Percentiles rank a stretch among this genome's conserved stretches.
Conservation (phyloP, 78 protist genomes). For the Chrysochromulina tobinii region DNA sequence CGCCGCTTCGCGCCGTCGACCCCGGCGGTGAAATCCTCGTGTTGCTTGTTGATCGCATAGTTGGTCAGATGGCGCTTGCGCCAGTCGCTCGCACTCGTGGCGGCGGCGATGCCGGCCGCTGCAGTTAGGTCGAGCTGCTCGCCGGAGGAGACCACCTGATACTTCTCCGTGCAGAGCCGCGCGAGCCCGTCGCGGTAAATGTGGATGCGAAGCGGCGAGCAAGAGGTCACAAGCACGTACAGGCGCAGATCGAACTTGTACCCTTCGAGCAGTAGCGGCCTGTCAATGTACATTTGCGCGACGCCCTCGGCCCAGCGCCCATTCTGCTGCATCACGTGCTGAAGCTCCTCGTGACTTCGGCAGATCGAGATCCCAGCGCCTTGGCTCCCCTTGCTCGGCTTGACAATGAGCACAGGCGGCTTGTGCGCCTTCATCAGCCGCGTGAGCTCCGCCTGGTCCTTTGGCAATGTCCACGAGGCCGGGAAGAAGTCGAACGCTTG, state of each 20-base stretch:
- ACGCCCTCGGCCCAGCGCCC: background rate
- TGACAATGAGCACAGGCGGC: conserved; percentile 48
- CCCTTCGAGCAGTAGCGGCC: background rate
- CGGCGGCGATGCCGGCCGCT: too few species aligned
- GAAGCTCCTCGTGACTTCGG: background rate
- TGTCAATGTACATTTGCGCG: background rate
- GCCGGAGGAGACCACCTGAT: background rate
- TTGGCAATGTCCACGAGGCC: background rate
- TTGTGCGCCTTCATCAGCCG: conserved; percentile 38
- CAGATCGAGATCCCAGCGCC: conserved; percentile 51
- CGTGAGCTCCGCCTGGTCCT: background rate
- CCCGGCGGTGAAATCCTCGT: background rate
- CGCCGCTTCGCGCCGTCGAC: background rate
- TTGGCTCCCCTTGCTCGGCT: conserved; percentile 45
- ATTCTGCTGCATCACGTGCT: background rate
- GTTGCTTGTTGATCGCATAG: conserved; percentile 71
- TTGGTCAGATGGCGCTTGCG: conserved; percentile 70
- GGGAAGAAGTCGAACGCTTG: conserved; percentile 26
- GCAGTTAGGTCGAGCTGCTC: background rate
- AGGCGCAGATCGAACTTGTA: conserved; percentile 42
- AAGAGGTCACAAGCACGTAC: conserved; percentile 14
- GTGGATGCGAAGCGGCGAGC: background rate
- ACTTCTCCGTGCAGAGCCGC: conserved; percentile 54
- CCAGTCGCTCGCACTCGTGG: too few species aligned
- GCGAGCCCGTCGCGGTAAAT: conserved; percentile 66